Conservation (phyloP, 495 filamentous ascomycete species). For the Hypoxylon trugodes region DNA sequence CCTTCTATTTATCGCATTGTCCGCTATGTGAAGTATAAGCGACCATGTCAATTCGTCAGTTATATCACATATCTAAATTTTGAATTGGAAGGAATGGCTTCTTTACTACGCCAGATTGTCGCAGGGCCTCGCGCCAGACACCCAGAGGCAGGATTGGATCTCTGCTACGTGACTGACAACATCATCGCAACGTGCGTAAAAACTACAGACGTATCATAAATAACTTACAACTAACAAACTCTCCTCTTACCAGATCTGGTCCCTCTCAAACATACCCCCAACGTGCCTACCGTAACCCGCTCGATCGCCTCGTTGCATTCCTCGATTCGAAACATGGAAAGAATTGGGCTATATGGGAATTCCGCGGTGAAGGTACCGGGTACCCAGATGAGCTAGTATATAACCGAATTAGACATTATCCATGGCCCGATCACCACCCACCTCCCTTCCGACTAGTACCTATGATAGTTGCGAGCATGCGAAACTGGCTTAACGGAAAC, state of each 20-base stretch:
- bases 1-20: too few species aligned
- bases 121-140: slow-evolving; percentile 84
- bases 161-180: slow-evolving; percentile 92
- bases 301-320: slow-evolving; percentile 82
- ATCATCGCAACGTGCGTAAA: slow-evolving; percentile 69
- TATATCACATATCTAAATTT: not conserved
- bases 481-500: slow-evolving; percentile 78
- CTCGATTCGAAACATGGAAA: slow-evolving; percentile 83
- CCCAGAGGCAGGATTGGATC: slow-evolving; percentile 85
- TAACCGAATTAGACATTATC: slow-evolving; percentile 83
- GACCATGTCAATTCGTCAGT: slow-evolving; percentile 8
- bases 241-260: slow-evolving; percentile 67
- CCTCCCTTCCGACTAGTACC: slow-evolving; percentile 91
- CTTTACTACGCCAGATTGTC: slow-evolving; percentile 64
- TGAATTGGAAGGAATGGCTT: slow-evolving; percentile 53
- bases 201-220: not conserved
- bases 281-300: slow-evolving; percentile 90
- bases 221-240: slow-evolving; percentile 16
- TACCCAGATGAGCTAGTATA: slow-evolving; percentile 92
- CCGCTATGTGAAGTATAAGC: not conserved
- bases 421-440: slow-evolving; percentile 97
- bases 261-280: slow-evolving; percentile 88
- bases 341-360: slow-evolving; percentile 96
- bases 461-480: slow-evolving; percentile 88
- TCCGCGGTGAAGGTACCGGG: slow-evolving; percentile 93